A percentile compares a stretch with the other conserved stretches of the same genome.
These are phyloP conservation scores for Imleria badia DNA, from an alignment of 768 basidiomycete genomes.

Conservation along the genomic window DNA sequence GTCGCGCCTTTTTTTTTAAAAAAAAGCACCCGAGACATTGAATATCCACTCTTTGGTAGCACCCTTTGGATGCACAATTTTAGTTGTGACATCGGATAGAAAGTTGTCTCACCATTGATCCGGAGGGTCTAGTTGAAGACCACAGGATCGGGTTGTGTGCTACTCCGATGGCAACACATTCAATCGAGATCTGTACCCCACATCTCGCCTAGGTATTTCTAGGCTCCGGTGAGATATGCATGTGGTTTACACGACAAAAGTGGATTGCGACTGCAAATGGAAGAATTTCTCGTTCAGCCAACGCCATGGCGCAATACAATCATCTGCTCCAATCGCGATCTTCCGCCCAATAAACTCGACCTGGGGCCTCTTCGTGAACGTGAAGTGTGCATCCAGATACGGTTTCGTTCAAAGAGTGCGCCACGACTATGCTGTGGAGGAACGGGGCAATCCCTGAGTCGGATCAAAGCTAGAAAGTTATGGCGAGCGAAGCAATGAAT, in stretches of 20 bases:
- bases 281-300: conserved; percentile 10
- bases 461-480: conserved; percentile 25
- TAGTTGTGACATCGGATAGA: conserved; percentile 18
- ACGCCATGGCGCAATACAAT: conserved; percentile 6
- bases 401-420: conserved; percentile 4
- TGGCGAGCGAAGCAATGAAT: conserved; percentile 6
- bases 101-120: conserved; percentile 9
- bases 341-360: conserved; percentile 10
- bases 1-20: neutral
- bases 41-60: neutral
- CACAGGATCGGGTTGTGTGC: conserved; percentile 3
- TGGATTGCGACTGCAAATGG: conserved; percentile 13
- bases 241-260: conserved; percentile 15
- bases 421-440: conserved; percentile 11
- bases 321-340: conserved; percentile 11
- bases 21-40: neutral
- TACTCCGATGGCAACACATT: conserved; percentile 4
- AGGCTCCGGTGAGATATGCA: conserved; percentile 2
- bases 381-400: conserved; percentile 9
- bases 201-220: conserved; percentile 14
- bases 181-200: conserved; percentile 21
- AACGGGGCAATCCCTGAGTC: conserved; percentile 23
- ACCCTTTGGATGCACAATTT: conserved; percentile 18
- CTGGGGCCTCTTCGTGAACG: conserved; percentile 1
- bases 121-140: neutral